Evolutionary conservation across 805 yeast species (phyloP), one percentile per base, ranked within the genome.

Genomic region (Lipomyces starkeyi): DNA sequence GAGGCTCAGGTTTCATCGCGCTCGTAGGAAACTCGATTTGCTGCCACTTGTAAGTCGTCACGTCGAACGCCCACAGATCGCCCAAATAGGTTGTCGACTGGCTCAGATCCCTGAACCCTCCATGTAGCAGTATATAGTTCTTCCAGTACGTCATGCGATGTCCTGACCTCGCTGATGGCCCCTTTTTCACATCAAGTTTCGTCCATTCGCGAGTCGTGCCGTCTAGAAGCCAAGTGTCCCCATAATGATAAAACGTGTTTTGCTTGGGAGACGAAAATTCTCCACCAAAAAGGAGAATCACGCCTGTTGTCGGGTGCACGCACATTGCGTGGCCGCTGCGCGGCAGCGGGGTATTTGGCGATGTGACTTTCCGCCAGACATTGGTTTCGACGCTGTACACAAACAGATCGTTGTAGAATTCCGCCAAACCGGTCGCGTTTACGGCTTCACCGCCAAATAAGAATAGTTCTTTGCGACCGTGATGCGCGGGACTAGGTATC

Each of bases 261-360:
- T 94, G 99, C 74, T 94, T 94, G 2, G 98, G 98, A 17, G 97
- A 91, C 1, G 97, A 91, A 74, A 95, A 94, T 79, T 94, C 99
- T 74, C 99, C 99, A 61, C 98, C 99, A 80, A 92, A 95, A 82
- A 94, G 79, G 68, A 94, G 78, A 34, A 91, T 85, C 1, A 93
- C 81, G 11, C 98, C 98, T 2, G 69, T 54, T 1, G 93, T 87
- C 0, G 97, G 97, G 78, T 94, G 98, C 0, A 91, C 89, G 70
- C 93, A 88, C 91, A 93, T 91, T 0, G 97, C 91, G 73, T 96
- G 97, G 0, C 97, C 92, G 0, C 97, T 91, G 70, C 99, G 82
- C 0, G 97, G 97, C 76, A 93, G 85, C 17, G 99, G 99, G 0
- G 96, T 79, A 76, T 94, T 94, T 74, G 90, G 91, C 1, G 97